Percentiles rank a stretch among this genome's conserved stretches.
Evolutionary conservation across 192 early-diverging fungal genomes (phyloP).

Genomic region (Coemansia sp.): DNA sequence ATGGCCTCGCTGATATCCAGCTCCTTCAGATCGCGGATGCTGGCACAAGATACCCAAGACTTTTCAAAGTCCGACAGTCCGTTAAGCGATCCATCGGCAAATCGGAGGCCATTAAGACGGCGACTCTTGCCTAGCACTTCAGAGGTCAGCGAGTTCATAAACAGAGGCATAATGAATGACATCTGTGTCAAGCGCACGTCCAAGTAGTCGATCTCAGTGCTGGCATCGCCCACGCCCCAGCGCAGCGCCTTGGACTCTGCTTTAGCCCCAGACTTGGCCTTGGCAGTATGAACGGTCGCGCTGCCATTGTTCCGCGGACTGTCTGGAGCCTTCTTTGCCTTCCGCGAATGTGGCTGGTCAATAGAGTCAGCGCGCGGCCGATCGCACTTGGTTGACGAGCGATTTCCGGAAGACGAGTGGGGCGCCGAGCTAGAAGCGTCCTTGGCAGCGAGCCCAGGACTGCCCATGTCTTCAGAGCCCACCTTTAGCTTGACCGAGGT

Average conservation of each 20-base stretch:
- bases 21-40: slow-evolving; percentile 51
- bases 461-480: background rate
- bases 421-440: background rate
- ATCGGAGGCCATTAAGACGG: slow-evolving; percentile 32
- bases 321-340: background rate
- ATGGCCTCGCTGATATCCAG: slow-evolving; percentile 43
- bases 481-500: slow-evolving; percentile 43
- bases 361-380: background rate
- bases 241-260: slow-evolving; percentile 41
- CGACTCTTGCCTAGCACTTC: slow-evolving; percentile 3
- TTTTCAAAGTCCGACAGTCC: slow-evolving; percentile 25
- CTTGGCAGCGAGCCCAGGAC: background rate
- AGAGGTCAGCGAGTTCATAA: slow-evolving; percentile 22
- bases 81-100: slow-evolving; percentile 25
- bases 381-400: background rate
- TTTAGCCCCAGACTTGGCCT: background rate
- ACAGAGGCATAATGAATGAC: slow-evolving; percentile 50
- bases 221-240: slow-evolving; percentile 58
- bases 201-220: slow-evolving; percentile 55
- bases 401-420: background rate
- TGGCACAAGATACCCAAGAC: slow-evolving; percentile 43
- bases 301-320: background rate
- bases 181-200: slow-evolving; percentile 54
- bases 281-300: background rate
- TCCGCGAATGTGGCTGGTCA: background rate